Evolutionary conservation across 805 yeast species (phyloP).

Genomic region (Wickerhamiella kurtzmanii): DNA sequence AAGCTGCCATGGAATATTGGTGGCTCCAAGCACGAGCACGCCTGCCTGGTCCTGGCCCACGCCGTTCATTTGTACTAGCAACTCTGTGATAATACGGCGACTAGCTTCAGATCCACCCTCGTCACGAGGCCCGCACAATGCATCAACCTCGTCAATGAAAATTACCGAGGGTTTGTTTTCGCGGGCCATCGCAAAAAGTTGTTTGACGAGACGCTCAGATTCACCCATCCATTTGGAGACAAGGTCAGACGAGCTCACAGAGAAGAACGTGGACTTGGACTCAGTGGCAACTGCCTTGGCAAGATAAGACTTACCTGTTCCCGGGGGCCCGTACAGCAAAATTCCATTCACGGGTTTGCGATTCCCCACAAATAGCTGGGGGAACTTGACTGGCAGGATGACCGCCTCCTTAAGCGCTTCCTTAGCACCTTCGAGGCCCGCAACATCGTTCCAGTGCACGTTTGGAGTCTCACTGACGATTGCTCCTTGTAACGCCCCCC

Average conservation of each 20-base stretch:
- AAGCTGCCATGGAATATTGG: conserved; percentile 97
- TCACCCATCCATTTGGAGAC: conserved; percentile 99
- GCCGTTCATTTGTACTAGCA: conserved; percentile 96
- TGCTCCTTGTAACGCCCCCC: conserved; percentile 87
- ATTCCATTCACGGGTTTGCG: conserved; percentile 89
- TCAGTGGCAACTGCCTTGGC: conserved; percentile 99
- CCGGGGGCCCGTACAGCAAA: conserved; percentile 82
- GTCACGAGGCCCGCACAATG: conserved; percentile 94
- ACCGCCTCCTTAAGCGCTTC: conserved; percentile 97
- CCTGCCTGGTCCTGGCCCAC: conserved; percentile 93
- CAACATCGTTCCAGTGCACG: conserved; percentile 88
- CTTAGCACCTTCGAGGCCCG: conserved; percentile 89
- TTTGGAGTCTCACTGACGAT: conserved; percentile 85
- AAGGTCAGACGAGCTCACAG: conserved; percentile 89
- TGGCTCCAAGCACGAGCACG: conserved; percentile 89
- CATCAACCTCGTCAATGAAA: conserved; percentile 96
- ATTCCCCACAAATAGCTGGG: conserved; percentile 88
- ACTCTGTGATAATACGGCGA: conserved; percentile 88
- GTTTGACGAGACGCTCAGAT: conserved; percentile 89
- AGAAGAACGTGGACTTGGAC: conserved; percentile 91
- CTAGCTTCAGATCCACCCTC: conserved; percentile 96
- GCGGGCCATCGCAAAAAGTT: conserved; percentile 87
- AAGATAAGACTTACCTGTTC: conserved; percentile 92
- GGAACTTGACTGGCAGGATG: conserved; percentile 88
- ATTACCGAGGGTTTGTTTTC: conserved; percentile 92